phyloP scores from a whole-genome alignment of 179 eudicot genomes.

The Patellifolia procumbens region DNA sequence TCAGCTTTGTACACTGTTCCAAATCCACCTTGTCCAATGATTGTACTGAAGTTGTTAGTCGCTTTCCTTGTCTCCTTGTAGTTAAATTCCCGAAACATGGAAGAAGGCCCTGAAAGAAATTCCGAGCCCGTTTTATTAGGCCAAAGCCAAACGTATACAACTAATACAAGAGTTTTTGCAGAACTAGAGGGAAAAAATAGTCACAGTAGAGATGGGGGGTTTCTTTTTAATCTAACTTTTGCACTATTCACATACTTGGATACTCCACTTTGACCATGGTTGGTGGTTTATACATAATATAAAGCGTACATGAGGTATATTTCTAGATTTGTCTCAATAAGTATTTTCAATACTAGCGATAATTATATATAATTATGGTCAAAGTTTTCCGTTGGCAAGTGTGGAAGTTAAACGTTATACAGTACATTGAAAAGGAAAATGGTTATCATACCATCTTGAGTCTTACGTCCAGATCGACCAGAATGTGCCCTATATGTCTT shows the following conservation, averaged over 20 bases:
- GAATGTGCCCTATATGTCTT: slow-evolving; percentile 43
- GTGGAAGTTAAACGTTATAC: too few species aligned
- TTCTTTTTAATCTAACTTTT: too few species aligned
- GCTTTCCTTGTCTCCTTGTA: slow-evolving; percentile 85
- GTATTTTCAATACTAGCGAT: too few species aligned
- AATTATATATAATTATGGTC: too few species aligned
- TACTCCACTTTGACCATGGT: too few species aligned
- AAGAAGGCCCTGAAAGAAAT: slow-evolving; percentile 56
- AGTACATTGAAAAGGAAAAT: too few species aligned
- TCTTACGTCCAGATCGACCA: slow-evolving; percentile 50
- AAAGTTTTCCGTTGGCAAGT: too few species aligned
- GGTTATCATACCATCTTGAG: slow-evolving; percentile 64
- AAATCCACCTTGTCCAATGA: slow-evolving; percentile 94
- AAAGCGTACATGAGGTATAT: too few species aligned
- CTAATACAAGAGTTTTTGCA: not conserved
- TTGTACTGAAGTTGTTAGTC: slow-evolving; percentile 65
- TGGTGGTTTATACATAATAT: too few species aligned
- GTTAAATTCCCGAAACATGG: slow-evolving; percentile 66
- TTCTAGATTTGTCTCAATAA: too few species aligned
- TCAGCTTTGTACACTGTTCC: slow-evolving; percentile 88
- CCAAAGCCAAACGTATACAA: not conserved
- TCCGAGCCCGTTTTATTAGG: slow-evolving; percentile 1
- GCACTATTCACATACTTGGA: too few species aligned
- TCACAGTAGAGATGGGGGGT: too few species aligned
- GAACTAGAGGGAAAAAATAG: not conserved